Evolutionary conservation across 2,329 filamentous ascomycete genomes (phyloP), one percentile per base, ranked within the genome.

Genomic region (Aureobasidium sp.): DNA sequence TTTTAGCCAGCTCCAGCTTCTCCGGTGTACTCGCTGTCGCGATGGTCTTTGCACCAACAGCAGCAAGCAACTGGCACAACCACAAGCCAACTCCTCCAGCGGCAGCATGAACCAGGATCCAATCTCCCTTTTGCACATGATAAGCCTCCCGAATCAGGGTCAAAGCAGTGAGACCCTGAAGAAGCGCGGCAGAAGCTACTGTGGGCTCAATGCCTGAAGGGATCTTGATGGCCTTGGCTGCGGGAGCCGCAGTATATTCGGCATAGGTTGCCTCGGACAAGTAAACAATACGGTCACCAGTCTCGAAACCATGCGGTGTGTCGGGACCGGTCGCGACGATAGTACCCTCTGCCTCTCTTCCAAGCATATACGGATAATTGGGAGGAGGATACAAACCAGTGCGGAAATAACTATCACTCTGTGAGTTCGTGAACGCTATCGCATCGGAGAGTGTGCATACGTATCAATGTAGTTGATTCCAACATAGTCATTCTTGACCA

Each of bases 401-500:
- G 71, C 92, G 90, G 81, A 92, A 95, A 76, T 96, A 95, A 40
- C 80, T 84, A 64, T 57, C 21, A 13, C 35, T 29, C 19, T 47
- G 49, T 33, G 37, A 25, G 43, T 51, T 25, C 13, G 43, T 19
- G 21, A 19, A 17, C 9, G 6, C 8, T 63, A 51, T 63, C 27
- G 11, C 29, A 57, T 11, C 50, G 38, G 50, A 33, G 60, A 2
- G 27, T 31, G 9, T 55, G 23, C 75, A 67, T 73, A 85, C 81
- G 83, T 95, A 74, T 96, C 92, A 69, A 96, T 95, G 75, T 83
- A 96, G 75, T 96, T 96, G 63, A 96, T 78, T 62, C 91, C 92
- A 51, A 87, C 80, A 70, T 83, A 88, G 64, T 86, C 83, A 74
- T 95, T 95, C 74, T 87, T 88, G 61, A 96, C 83, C 4, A 96